Evolutionary conservation across 495 filamentous ascomycete species (phyloP).

Genomic region (Pseudevernia furfuracea): DNA sequence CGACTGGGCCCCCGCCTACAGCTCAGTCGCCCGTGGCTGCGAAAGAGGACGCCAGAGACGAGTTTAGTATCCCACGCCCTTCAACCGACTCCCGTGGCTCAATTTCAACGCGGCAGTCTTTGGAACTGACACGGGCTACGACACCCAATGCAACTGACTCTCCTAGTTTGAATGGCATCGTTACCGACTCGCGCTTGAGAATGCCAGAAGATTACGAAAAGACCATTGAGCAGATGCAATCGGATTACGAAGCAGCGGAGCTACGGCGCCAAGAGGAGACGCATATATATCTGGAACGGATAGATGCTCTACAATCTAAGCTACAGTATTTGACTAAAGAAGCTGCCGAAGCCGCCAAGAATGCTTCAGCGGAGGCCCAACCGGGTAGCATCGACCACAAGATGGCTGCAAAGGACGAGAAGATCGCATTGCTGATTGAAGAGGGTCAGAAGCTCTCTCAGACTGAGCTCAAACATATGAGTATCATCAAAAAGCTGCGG

Average conservation of each 20-base stretch:
- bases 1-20: background rate
- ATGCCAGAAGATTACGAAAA: conserved; percentile 28
- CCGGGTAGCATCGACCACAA: conserved; percentile 64
- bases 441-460: conserved; percentile 87
- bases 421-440: conserved; percentile 79
- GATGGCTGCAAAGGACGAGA: conserved; percentile 80
- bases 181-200: conserved; percentile 21
- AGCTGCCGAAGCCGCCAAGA: conserved; percentile 62
- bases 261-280: conserved; percentile 69
- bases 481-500: conserved; percentile 76
- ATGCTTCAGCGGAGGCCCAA: conserved; percentile 51
- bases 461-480: conserved; percentile 74
- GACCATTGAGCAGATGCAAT: conserved; percentile 43
- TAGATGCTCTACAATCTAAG: conserved; percentile 87
- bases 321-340: conserved; percentile 78
- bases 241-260: conserved; percentile 53
- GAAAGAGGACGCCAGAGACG: conserved; percentile 9
- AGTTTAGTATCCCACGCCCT: conserved; percentile 11
- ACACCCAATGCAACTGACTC: conserved; percentile 19
- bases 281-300: conserved; percentile 75
- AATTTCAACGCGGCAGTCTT: conserved; percentile 23
- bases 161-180: conserved; percentile 18
- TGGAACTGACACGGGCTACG: conserved; percentile 17
- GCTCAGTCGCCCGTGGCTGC: conserved; percentile 3
- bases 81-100: conserved; percentile 23